Evolutionary conservation across 2,329 filamentous ascomycete genomes (phyloP), one percentile per base, ranked within the genome.

Genomic region (Venturia oleaginea): DNA sequence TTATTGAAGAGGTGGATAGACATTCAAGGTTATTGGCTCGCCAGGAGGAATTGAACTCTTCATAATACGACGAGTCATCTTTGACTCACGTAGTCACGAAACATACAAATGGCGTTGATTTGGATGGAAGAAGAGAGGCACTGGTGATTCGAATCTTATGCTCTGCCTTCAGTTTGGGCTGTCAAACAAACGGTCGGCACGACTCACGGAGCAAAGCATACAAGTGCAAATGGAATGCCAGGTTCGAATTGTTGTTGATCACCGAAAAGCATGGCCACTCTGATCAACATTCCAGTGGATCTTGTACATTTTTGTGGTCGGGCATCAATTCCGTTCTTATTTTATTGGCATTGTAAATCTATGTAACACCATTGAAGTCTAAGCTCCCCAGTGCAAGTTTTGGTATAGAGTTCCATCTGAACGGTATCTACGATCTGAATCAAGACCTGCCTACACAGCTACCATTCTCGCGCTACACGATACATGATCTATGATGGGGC

Each of bases 1-100:
- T 97, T 24, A 83, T 93, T 65, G 90, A 92, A 75, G 92, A 97
- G 76, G 86, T 96, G 55, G 90, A 97, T 75, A 83, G 94, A 71
- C 91, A 97, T 78, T 96, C 92, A 61, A 84, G 94, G 69, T 80
- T 82, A 69, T 77, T 97, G 72, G 86, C 91, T 71, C 88, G 96
- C 74, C 86, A 91, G 76, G 90, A 92, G 70, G 92, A 95, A 72
- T 78, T 97, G 37, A 42, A 59, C 11, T 61, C 54, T 43, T 37
- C 34, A 61, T 64, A 22, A 60, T 60, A 15, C 7, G 24, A 3
- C 46, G 15, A 22, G 34, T 30, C 15, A 10, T 19, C 6, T 30
- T 10, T 34, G 11, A 5, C 4, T 34, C 19, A 34, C 17, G 51
- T 5, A 57, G 27, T 57, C 51, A 57, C 30, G 27, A 57, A 22